Evolutionary conservation across 2,329 filamentous ascomycete genomes (phyloP).

Genomic region (Trichoderma semiorbis): DNA sequence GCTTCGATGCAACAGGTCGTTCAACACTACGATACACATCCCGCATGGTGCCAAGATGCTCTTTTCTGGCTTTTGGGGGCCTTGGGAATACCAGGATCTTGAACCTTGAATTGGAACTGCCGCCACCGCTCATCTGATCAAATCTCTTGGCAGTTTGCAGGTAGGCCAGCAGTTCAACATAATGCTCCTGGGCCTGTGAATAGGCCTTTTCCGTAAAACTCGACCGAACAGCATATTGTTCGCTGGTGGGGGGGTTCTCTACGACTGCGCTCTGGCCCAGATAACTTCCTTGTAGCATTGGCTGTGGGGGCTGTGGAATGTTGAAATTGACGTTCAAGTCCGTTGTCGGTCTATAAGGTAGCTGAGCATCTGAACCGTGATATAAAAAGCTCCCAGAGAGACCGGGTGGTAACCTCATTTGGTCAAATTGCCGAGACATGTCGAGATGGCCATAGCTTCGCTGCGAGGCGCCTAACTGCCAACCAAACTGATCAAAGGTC

Average conservation of each 20-base stretch:
- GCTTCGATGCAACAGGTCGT: not conserved
- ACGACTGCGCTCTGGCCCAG: not conserved
- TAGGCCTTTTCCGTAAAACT: conserved; percentile 66
- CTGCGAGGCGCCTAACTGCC: conserved; percentile 17
- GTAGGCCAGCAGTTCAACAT: conserved; percentile 65
- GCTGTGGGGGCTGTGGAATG: not conserved
- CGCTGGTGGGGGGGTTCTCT: not conserved
- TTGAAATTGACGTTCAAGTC: not conserved
- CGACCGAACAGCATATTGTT: conserved; percentile 19
- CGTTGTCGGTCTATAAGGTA: not conserved
- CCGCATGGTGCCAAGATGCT: not conserved
- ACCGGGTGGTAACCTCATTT: not conserved
- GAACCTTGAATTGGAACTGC: conserved; percentile 37
- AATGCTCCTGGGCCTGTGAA: conserved; percentile 67
- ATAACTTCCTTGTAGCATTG: not conserved
- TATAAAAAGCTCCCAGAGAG: not conserved
- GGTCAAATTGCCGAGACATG: not conserved
- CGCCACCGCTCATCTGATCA: conserved; percentile 37
- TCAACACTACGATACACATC: not conserved
- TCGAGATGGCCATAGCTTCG: conserved; percentile 16
- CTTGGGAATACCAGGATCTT: conserved; percentile 56
- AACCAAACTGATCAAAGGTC: conserved; percentile 27
- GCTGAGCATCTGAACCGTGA: not conserved
- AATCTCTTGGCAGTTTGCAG: conserved; percentile 58
- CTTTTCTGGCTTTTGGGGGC: conserved; percentile 37